Evolutionary conservation across 805 yeast genomes (phyloP).

Genomic region (Yamadazyma ubonensis): DNA sequence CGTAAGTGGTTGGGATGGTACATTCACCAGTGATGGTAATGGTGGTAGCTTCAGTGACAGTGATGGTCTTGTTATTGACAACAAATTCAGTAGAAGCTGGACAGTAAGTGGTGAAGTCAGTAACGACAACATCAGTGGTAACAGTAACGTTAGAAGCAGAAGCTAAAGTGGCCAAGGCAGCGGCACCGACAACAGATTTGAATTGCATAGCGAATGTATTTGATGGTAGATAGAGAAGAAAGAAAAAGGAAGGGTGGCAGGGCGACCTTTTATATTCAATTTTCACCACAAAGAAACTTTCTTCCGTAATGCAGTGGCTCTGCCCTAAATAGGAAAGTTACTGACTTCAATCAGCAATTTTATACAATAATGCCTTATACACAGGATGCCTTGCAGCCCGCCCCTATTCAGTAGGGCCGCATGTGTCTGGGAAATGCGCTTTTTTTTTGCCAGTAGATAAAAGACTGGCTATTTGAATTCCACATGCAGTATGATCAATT

Average conservation of each 20-base stretch:
- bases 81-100: slow-evolving; percentile 68
- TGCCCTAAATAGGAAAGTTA: slow-evolving; percentile 6
- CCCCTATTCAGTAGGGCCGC: slow-evolving; percentile 2
- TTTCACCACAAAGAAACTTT: slow-evolving; percentile 1
- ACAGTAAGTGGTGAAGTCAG: slow-evolving; percentile 74
- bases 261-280: slow-evolving; percentile 3
- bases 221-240: slow-evolving; percentile 3
- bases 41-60: slow-evolving; percentile 77
- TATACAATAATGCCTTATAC: background rate
- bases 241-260: slow-evolving; percentile 4
- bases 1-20: slow-evolving; percentile 56
- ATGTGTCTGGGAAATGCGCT: background rate
- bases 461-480: background rate
- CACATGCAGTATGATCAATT: too few species aligned
- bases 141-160: slow-evolving; percentile 49
- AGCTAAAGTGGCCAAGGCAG: slow-evolving; percentile 45
- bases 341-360: slow-evolving; percentile 5
- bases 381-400: slow-evolving; percentile 1
- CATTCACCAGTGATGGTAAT: slow-evolving; percentile 87
- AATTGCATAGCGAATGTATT: slow-evolving; percentile 33
- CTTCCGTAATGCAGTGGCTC: background rate
- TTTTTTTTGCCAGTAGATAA: background rate
- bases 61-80: slow-evolving; percentile 67
- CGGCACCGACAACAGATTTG: slow-evolving; percentile 33
- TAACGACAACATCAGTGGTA: slow-evolving; percentile 56